phyloP scores from a whole-genome alignment of 1,139 yeast species.

The Diutina ranongensis region DNA sequence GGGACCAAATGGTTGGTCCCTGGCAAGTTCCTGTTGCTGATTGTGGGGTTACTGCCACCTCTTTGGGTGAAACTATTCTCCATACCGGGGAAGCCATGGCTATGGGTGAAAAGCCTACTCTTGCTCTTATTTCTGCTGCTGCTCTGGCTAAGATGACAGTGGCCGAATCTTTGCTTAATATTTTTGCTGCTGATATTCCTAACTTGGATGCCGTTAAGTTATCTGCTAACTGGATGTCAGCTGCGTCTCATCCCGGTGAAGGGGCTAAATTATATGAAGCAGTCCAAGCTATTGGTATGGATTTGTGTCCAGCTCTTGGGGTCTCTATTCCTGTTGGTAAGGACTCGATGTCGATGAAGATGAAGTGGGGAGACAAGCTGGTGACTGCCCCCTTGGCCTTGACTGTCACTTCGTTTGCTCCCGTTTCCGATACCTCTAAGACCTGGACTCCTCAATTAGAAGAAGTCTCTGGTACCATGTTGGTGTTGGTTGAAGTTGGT shows the following conservation, averaged over 20 bases:
- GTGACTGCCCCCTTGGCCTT: conserved; percentile 94
- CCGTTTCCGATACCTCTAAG: conserved; percentile 71
- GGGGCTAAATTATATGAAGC: conserved; percentile 94
- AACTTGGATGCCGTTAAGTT: conserved; percentile 66
- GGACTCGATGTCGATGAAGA: conserved; percentile 98
- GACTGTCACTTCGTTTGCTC: conserved; percentile 83
- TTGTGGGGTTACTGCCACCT: conserved; percentile 91
- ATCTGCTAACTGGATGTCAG: conserved; percentile 99
- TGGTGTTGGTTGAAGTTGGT: conserved; percentile 69
- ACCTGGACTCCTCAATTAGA: conserved; percentile 93
- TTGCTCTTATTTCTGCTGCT: conserved; percentile 83
- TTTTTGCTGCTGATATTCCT: conserved; percentile 83
- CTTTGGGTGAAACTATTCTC: conserved; percentile 63
- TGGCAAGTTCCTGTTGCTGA: conserved; percentile 99
- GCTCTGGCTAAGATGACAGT: conserved; percentile 97
- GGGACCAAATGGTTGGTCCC: conserved; percentile 99
- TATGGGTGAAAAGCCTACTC: conserved; percentile 91
- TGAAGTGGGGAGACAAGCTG: conserved; percentile 92
- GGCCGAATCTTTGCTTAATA: conserved; percentile 85
- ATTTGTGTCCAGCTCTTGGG: conserved; percentile 88
- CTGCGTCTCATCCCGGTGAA: conserved; percentile 92
- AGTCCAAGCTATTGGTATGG: conserved; percentile 92
- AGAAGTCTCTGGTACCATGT: conserved; percentile 20
- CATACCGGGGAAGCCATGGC: conserved; percentile 93
- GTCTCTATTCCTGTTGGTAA: conserved; percentile 95